phyloP scores from a whole-genome alignment of 2,329 filamentous ascomycete genomes.

The Penicillium sp. region DNA sequence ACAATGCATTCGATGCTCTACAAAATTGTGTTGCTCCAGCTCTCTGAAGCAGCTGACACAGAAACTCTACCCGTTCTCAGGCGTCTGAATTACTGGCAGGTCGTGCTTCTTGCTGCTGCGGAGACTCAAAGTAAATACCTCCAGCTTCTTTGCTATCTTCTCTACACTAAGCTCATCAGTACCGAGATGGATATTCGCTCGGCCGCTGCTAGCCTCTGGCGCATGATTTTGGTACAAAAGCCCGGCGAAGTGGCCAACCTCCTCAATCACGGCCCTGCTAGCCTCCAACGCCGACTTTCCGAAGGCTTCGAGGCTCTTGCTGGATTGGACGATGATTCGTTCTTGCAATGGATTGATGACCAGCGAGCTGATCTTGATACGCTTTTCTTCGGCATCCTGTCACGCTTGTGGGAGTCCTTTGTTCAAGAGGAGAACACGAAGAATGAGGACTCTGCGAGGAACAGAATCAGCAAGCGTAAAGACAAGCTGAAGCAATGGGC shows the following conservation, averaged over 20 bases:
- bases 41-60: slow-evolving; percentile 78
- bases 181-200: slow-evolving; percentile 67
- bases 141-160: slow-evolving; percentile 85
- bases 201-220: slow-evolving; percentile 80
- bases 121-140: slow-evolving; percentile 80
- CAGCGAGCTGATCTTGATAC: slow-evolving; percentile 77
- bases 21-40: slow-evolving; percentile 73
- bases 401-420: slow-evolving; percentile 85
- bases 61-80: slow-evolving; percentile 75
- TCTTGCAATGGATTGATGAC: slow-evolving; percentile 84
- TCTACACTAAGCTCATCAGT: slow-evolving; percentile 86
- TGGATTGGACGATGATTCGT: slow-evolving; percentile 85
- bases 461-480: slow-evolving; percentile 72
- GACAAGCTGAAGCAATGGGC: slow-evolving; percentile 84
- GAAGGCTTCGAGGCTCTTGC: slow-evolving; percentile 81
- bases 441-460: slow-evolving; percentile 74
- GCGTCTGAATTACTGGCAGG: slow-evolving; percentile 94
- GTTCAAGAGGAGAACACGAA: slow-evolving; percentile 78
- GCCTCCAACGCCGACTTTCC: slow-evolving; percentile 71
- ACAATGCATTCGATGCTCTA: slow-evolving; percentile 78
- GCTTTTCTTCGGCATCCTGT: slow-evolving; percentile 80
- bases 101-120: slow-evolving; percentile 78
- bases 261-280: slow-evolving; percentile 70
- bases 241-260: slow-evolving; percentile 77
- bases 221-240: slow-evolving; percentile 93